Evolutionary conservation across 345 rosid species (phyloP).

Genomic region (Camelina hispida): DNA sequence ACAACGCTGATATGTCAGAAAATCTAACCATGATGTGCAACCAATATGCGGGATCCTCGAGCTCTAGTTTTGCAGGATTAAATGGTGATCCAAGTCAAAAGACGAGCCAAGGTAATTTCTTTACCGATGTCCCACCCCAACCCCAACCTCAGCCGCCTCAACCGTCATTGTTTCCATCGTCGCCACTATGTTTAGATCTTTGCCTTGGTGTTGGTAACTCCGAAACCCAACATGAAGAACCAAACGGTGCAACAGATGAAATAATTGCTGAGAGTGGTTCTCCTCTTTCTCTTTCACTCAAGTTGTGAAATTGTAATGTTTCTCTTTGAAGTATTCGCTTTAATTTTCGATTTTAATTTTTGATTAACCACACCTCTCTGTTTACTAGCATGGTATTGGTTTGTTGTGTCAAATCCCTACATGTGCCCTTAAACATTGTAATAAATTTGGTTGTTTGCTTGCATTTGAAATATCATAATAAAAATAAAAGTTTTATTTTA

Average conservation of each 20-base stretch:
- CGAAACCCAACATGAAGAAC: background rate
- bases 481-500: background rate
- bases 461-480: background rate
- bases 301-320: background rate
- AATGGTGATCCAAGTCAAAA: background rate
- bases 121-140: background rate
- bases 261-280: background rate
- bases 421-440: background rate
- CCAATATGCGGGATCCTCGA: background rate
- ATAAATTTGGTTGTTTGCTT: background rate
- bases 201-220: background rate
- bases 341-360: background rate
- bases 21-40: background rate
- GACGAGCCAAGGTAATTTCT: background rate
- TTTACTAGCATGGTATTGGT: background rate
- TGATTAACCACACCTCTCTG: background rate
- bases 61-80: background rate
- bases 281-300: constrained; percentile 27
- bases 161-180: background rate
- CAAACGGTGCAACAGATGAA: background rate
- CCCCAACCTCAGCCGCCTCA: background rate
- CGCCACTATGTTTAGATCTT: constrained; percentile 5
- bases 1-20: background rate
- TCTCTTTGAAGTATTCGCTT: background rate
- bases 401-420: background rate